These are phyloP conservation scores for Magnolia kwangsiensis DNA, from an alignment of 164 flowering plant species.

Conservation along the genomic window DNA sequence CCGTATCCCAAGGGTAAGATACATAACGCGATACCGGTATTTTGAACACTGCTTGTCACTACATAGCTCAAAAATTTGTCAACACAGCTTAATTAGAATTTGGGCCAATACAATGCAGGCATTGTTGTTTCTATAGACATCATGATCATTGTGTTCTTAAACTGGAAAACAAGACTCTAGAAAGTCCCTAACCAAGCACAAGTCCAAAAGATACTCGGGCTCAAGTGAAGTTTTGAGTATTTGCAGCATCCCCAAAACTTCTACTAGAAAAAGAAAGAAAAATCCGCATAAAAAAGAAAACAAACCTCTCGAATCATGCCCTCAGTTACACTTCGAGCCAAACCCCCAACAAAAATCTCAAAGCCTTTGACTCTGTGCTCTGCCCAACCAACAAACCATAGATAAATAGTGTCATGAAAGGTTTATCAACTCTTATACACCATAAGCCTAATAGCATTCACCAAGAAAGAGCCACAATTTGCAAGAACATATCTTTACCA, in stretches of 20 bases:
- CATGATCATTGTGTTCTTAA: neutral
- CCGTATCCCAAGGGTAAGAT: too few species aligned
- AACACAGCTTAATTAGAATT: neutral
- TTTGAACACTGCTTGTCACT: neutral
- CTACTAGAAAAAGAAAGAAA: neutral
- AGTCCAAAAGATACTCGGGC: neutral
- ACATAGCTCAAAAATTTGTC: neutral
- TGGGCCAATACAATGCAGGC: neutral
- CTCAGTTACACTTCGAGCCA: conserved; percentile 29
- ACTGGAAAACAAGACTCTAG: neutral
- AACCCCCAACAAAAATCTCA: conserved; percentile 44
- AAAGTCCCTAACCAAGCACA: neutral
- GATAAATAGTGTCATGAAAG: neutral
- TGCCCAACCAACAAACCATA: conserved; percentile 6
- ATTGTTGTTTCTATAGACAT: neutral
- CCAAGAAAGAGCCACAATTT: neutral
- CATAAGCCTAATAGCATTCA: neutral
- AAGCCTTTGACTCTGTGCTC: conserved; percentile 27
- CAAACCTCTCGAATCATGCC: conserved; percentile 29
- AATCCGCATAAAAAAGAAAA: neutral
- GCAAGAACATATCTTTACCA: neutral
- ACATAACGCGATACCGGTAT: too few species aligned
- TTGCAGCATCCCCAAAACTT: neutral
- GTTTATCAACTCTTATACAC: neutral
- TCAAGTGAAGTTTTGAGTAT: neutral